Evolutionary conservation across 2,329 filamentous ascomycete genomes (phyloP).

Genomic region (Diaporthe sp.): DNA sequence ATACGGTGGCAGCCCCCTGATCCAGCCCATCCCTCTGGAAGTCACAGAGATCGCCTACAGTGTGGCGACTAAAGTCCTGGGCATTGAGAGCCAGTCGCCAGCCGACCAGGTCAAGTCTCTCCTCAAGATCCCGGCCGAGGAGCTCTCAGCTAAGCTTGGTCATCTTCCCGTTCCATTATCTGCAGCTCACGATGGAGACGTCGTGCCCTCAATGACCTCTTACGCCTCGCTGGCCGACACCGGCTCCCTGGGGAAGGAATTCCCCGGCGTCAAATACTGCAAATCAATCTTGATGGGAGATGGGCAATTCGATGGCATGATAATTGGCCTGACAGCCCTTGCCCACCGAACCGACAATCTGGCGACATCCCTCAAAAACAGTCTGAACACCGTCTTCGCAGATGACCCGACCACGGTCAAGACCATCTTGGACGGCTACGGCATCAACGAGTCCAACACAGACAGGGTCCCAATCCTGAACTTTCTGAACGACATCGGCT

Average conservation of each 20-base stretch:
- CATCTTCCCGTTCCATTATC: conserved; percentile 30
- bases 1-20: conserved; percentile 32
- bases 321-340: conserved; percentile 24
- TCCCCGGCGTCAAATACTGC: conserved; percentile 29
- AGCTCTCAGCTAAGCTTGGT: conserved; percentile 33
- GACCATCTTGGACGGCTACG: conserved; percentile 27
- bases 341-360: conserved; percentile 32
- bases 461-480: conserved; percentile 28
- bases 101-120: conserved; percentile 51
- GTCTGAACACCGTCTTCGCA: conserved; percentile 31
- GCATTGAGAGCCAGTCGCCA: conserved; percentile 64
- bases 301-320: conserved; percentile 36
- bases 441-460: conserved; percentile 18
- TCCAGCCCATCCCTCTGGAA: conserved; percentile 27
- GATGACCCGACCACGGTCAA: conserved; percentile 7
- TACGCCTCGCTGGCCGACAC: conserved; percentile 32
- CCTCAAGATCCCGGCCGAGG: conserved; percentile 32
- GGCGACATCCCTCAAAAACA: conserved; percentile 7
- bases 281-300: conserved; percentile 36
- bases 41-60: conserved; percentile 32
- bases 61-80: conserved; percentile 62
- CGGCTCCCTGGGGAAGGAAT: conserved; percentile 11
- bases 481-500: conserved; percentile 36
- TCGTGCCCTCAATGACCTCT: conserved; percentile 31
- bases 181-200: conserved; percentile 37